phyloP scores from a whole-genome alignment of 2,329 filamentous ascomycete species.

The Fusarium sp. region DNA sequence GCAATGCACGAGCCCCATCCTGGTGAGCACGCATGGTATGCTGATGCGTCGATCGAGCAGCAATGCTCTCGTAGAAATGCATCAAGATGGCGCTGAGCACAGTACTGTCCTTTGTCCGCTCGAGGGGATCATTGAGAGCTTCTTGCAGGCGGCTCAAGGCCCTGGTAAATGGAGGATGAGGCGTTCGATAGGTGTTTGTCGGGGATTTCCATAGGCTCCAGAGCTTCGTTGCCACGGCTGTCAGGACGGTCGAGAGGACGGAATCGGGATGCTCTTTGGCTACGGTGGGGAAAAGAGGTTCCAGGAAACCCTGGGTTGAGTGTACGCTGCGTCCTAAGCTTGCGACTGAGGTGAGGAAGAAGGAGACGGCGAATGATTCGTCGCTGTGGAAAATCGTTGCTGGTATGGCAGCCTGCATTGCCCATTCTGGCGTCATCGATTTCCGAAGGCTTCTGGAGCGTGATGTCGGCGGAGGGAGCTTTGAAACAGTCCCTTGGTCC shows the following conservation, averaged over 20 bases:
- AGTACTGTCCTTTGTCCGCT: neutral
- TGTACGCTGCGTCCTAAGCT: neutral
- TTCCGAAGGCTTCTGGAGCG: neutral
- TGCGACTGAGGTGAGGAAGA: neutral
- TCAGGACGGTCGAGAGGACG: neutral
- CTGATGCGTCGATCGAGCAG: neutral
- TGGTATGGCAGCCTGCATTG: neutral
- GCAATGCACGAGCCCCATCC: neutral
- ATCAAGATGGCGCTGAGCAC: neutral
- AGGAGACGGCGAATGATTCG: neutral
- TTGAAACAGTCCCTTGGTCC: neutral
- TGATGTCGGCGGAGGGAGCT: neutral
- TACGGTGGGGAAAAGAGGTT: neutral
- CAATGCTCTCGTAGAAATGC: neutral
- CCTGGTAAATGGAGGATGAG: neutral
- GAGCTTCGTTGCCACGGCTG: neutral
- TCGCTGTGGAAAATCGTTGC: neutral
- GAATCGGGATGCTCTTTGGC: neutral
- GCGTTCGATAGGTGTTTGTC: neutral
- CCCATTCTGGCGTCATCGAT: rapidly evolving
- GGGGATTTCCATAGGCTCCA: neutral
- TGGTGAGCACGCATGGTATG: neutral
- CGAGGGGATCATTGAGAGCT: neutral
- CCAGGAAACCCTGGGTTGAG: neutral
- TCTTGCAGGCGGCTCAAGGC: neutral